These are phyloP conservation scores for Schwanniomyces yamadae DNA, from an alignment of 805 yeast species.

Conservation along the genomic window DNA sequence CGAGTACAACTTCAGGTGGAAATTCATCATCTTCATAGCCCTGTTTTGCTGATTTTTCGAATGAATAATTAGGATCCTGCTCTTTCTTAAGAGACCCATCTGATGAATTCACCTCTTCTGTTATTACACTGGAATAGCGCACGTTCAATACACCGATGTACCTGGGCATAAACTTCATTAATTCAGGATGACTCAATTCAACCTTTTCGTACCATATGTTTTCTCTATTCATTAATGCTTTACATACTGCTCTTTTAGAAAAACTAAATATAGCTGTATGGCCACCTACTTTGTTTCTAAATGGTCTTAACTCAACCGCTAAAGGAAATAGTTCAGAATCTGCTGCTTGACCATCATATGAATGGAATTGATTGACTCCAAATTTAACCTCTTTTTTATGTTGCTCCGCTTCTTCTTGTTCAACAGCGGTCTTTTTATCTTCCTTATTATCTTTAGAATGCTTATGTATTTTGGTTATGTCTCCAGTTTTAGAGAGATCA, in stretches of 20 bases:
- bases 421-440: background rate
- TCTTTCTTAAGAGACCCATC: background rate
- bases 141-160: slow-evolving; percentile 95
- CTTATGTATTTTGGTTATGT: slow-evolving; percentile 22
- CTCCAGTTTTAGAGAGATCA: slow-evolving; percentile 34
- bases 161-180: slow-evolving; percentile 84
- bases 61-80: background rate
- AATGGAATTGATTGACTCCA: slow-evolving; percentile 6
- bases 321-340: slow-evolving; percentile 51
- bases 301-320: slow-evolving; percentile 88
- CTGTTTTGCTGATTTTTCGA: background rate
- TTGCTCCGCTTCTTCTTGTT: background rate
- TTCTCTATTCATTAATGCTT: slow-evolving; percentile 86
- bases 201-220: slow-evolving; percentile 89
- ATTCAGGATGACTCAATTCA: slow-evolving; percentile 72
- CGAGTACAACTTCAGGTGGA: slow-evolving; percentile 82
- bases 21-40: slow-evolving; percentile 23
- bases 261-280: slow-evolving; percentile 96
- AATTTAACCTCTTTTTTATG: slow-evolving; percentile 7
- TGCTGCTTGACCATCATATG: slow-evolving; percentile 1
- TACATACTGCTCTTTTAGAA: slow-evolving; percentile 89
- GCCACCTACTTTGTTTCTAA: slow-evolving; percentile 94
- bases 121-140: slow-evolving; percentile 59
- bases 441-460: slow-evolving; percentile 2
- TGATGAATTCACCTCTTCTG: slow-evolving; percentile 19